Evolutionary conservation across 1,284 basidiomycete genomes (phyloP), one percentile per base, ranked within the genome.

Genomic region (Sphaerobolus stellatus): DNA sequence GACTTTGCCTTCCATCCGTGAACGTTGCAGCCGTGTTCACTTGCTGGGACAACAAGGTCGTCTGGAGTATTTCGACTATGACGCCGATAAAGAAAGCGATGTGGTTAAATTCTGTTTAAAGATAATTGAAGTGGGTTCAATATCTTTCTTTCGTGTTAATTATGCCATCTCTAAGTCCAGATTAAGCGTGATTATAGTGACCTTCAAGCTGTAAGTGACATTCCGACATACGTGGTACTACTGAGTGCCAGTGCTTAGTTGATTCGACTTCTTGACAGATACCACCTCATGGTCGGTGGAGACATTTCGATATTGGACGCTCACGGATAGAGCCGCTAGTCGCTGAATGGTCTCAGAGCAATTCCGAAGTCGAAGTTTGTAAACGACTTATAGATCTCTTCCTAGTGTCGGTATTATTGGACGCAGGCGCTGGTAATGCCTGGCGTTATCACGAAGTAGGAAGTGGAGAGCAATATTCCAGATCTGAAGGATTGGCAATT

Each of bases 401-500:
- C 74, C 79, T 98, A 56, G 92, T 96, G 18, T 93, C 92, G 5
- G 95, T 98, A 5, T 77, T 98, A 18, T 84, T 98, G 46, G 95
- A 98, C 62, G 95, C 95, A 0, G 95, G 94, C 1, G 95, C 94
- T 0, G 95, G 95, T 1, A 86, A 85, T 58, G 69, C 72, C 16
- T 98, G 95, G 95, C 72, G 71, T 14, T 98, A 90, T 69, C 77
- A 73, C 11, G 94, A 96, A 61, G 70, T 74, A 9, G 68, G 65
- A 0, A 81, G 81, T 0, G 83, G 81, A 0, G 71, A 79, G 64
- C 75, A 72, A 8, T 94, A 91, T 64, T 75, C 77, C 18, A 75
- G 95, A 46, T 92, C 89, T 1, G 95, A 98, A 67, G 95, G 94
- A 0, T 75, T 98, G n/a, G 95, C 89, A 0, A 88, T 98, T 4